Evolutionary conservation across 495 filamentous ascomycete genomes (phyloP).

Genomic region (Hyaloscypha bicolor): DNA sequence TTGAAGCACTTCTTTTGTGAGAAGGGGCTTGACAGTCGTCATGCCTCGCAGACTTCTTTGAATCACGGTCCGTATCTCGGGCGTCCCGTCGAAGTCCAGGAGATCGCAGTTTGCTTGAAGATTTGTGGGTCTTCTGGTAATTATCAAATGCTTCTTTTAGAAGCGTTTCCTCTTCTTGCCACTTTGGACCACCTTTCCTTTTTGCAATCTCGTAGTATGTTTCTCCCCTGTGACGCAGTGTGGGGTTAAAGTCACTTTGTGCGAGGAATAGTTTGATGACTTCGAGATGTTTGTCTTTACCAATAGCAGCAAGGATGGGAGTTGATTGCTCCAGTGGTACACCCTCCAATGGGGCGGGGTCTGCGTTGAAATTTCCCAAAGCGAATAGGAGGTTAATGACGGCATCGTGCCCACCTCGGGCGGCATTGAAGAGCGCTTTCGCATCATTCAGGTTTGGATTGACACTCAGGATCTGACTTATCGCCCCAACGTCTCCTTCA

Average conservation of each 20-base stretch:
- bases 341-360: conserved; percentile 61
- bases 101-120: conserved; percentile 46
- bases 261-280: conserved; percentile 76
- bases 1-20: conserved; percentile 51
- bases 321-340: conserved; percentile 67
- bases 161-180: conserved; percentile 86
- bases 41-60: conserved; percentile 47
- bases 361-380: conserved; percentile 75
- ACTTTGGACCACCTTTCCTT: conserved; percentile 78
- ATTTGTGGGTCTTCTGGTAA: conserved; percentile 50
- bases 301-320: conserved; percentile 92
- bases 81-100: conserved; percentile 52
- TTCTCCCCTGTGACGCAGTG: conserved; percentile 66
- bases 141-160: conserved; percentile 79
- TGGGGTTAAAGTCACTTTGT: conserved; percentile 80
- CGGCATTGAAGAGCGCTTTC: conserved; percentile 84
- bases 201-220: conserved; percentile 85
- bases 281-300: conserved; percentile 75
- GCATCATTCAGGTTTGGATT: conserved; percentile 68
- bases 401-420: conserved; percentile 87
- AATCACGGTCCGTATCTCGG: conserved; percentile 54
- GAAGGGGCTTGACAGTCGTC: conserved; percentile 43
- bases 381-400: conserved; percentile 85
- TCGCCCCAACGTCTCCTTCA: conserved; percentile 79
- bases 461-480: conserved; percentile 78